These are phyloP conservation scores for Trametes polyzona DNA, from an alignment of 1,284 basidiomycete species.

Conservation along the genomic window DNA sequence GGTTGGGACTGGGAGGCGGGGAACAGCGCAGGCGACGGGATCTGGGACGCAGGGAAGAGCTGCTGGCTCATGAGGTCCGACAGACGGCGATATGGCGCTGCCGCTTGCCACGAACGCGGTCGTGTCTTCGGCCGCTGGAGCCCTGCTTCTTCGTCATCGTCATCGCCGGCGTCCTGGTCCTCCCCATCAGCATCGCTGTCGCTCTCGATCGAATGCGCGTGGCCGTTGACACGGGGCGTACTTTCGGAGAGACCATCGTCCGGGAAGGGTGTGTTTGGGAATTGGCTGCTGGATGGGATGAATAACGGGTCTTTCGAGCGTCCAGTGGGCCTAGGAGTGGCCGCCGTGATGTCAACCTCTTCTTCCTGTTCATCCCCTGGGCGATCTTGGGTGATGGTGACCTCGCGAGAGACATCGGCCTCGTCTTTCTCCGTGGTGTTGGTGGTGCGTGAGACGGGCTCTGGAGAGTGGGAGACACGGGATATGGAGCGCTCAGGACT, in stretches of 20 bases:
- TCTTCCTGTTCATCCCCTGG: not conserved
- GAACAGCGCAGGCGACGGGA: conserved; percentile 39
- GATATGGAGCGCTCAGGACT: conserved; percentile 30
- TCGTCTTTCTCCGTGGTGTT: not conserved
- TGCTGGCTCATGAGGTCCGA: conserved; percentile 55
- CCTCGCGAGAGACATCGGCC: conserved; percentile 5
- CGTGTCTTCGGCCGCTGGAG: conserved; percentile 29
- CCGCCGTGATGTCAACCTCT: not conserved
- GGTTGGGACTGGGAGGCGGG: conserved; percentile 28
- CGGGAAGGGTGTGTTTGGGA: conserved; percentile 23
- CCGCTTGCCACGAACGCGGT: conserved; percentile 26
- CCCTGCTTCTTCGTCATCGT: conserved; percentile 31
- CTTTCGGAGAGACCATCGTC: conserved; percentile 11
- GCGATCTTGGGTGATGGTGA: conserved; percentile 5
- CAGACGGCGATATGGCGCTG: conserved; percentile 47
- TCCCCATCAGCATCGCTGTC: not conserved
- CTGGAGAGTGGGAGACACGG: conserved; percentile 1
- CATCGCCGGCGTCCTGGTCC: conserved; percentile 40
- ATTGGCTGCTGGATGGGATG: conserved; percentile 37
- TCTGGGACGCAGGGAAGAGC: conserved; percentile 38
- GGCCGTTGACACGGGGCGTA: conserved; percentile 23
- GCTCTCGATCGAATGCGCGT: conserved; percentile 41
- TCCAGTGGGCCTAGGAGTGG: conserved; percentile 11
- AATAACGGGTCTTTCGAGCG: conserved; percentile 33
- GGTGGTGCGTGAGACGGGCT: not conserved